Percentiles rank a stretch among this genome's conserved stretches.
These are phyloP conservation scores for Apostasia ramifera DNA, from an alignment of 106 monocot species.

Conservation along the genomic window DNA sequence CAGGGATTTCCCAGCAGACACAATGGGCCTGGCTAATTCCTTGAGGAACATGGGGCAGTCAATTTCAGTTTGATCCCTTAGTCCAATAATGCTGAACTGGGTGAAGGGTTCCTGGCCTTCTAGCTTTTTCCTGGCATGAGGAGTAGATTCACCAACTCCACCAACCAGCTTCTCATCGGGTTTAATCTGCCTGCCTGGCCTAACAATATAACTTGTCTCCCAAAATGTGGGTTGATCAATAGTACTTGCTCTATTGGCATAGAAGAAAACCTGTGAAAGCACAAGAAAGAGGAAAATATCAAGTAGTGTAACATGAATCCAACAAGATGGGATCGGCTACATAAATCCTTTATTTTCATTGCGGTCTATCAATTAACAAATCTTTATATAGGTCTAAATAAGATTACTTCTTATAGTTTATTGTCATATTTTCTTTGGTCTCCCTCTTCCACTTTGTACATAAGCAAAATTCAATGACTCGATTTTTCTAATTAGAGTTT, in stretches of 20 bases:
- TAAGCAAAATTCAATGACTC: too few relatives aligned
- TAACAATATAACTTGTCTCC: conserved; percentile 82
- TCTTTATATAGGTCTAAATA: too few relatives aligned
- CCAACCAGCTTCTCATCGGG: not conserved
- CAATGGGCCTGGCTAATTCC: conserved; percentile 56
- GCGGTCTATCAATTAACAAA: too few relatives aligned
- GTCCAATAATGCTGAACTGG: conserved; percentile 11
- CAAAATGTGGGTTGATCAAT: conserved; percentile 89
- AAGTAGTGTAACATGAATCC: too few relatives aligned
- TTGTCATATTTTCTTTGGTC: too few relatives aligned
- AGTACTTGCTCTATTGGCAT: conserved; percentile 45
- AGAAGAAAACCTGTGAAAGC: conserved; percentile 75
- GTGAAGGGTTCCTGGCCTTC: conserved; percentile 1
- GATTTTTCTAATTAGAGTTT: too few relatives aligned
- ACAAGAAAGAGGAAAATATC: not conserved
- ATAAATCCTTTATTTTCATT: too few relatives aligned
- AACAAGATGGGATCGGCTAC: too few relatives aligned
- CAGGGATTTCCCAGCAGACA: conserved; percentile 98
- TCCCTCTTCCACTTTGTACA: too few relatives aligned
- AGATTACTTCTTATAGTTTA: too few relatives aligned
- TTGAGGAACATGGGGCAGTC: conserved; percentile 77
- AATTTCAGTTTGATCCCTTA: conserved; percentile 26
- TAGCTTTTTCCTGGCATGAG: conserved; percentile 13
- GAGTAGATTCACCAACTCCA: conserved; percentile 4
- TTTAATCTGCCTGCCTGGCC: conserved; percentile 12